phyloP scores from a whole-genome alignment of 495 filamentous ascomycete genomes.

The Poronia punctata region DNA sequence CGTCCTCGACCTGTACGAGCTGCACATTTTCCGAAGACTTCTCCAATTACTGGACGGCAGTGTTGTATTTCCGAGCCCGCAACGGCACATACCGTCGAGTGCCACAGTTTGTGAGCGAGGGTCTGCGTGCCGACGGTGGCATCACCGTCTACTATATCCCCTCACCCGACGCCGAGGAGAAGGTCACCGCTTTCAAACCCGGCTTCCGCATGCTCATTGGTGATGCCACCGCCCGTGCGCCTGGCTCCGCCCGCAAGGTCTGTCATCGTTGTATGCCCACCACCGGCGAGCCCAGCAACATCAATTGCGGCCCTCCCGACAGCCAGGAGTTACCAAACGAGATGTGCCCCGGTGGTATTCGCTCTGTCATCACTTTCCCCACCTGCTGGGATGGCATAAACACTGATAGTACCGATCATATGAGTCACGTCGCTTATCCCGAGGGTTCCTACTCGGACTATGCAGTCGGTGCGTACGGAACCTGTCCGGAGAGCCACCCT shows the following conservation, averaged over 20 bases:
- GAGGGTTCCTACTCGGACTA: neutral
- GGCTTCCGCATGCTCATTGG: conserved; percentile 68
- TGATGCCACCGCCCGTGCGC: conserved; percentile 40
- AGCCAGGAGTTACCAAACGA: conserved; percentile 17
- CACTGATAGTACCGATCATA: conserved; percentile 52
- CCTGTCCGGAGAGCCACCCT: conserved; percentile 56
- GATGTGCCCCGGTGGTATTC: conserved; percentile 26
- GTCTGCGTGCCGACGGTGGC: conserved; percentile 28
- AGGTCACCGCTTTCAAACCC: conserved; percentile 54
- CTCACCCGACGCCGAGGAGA: conserved; percentile 13
- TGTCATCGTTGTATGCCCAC: conserved; percentile 43
- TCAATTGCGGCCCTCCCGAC: conserved; percentile 26
- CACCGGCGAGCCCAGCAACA: conserved; percentile 23
- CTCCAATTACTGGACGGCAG: conserved; percentile 37
- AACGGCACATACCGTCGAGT: conserved; percentile 38
- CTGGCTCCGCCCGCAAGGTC: conserved; percentile 38
- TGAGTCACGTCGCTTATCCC: conserved; percentile 44
- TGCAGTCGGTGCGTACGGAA: conserved; percentile 33
- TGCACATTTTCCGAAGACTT: conserved; percentile 31
- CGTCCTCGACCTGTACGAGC: conserved; percentile 25
- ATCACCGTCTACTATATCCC: conserved; percentile 40
- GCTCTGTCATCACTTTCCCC: conserved; percentile 34
- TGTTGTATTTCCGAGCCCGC: conserved; percentile 33
- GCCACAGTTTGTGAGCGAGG: conserved; percentile 29
- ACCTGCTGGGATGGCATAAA: conserved; percentile 61